These are phyloP conservation scores for Erythrophleum ivorense DNA, from an alignment of 331 rosid species.

Conservation along the genomic window DNA sequence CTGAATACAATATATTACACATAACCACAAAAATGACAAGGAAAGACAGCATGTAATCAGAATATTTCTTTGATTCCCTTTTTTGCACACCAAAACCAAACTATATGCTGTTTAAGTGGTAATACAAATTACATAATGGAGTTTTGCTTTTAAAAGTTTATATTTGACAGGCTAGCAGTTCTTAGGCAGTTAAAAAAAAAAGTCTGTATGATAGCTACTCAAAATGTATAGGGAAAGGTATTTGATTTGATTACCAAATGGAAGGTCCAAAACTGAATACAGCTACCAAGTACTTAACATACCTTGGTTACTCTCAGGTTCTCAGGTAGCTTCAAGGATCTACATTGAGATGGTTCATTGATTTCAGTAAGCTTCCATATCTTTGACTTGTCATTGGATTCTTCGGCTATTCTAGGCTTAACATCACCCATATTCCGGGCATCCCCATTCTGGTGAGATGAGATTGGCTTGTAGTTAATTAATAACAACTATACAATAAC, in stretches of 20 bases:
- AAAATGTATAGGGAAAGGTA: constrained; percentile 9
- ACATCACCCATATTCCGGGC: constrained; percentile 83
- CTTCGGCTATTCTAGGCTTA: constrained; percentile 93
- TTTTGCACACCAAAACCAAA: background rate
- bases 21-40: constrained; percentile 13
- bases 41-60: background rate
- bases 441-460: constrained; percentile 75
- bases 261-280: constrained; percentile 16
- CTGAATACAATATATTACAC: background rate
- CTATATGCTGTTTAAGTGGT: background rate
- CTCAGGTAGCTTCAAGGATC: constrained; percentile 91
- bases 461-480: constrained; percentile 36
- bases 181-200: background rate
- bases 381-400: constrained; percentile 92
- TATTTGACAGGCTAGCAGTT: background rate
- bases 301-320: constrained; percentile 82
- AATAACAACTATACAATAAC: constrained; percentile 2
- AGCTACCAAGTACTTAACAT: constrained; percentile 21
- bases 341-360: constrained; percentile 83
- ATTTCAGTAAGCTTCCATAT: constrained; percentile 97
- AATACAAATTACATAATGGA: background rate
- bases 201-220: background rate
- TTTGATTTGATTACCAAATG: constrained; percentile 3
- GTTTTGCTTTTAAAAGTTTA: background rate
- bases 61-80: background rate